Conservation (phyloP, 805 yeast species). For the Ogataea paraovalis region DNA sequence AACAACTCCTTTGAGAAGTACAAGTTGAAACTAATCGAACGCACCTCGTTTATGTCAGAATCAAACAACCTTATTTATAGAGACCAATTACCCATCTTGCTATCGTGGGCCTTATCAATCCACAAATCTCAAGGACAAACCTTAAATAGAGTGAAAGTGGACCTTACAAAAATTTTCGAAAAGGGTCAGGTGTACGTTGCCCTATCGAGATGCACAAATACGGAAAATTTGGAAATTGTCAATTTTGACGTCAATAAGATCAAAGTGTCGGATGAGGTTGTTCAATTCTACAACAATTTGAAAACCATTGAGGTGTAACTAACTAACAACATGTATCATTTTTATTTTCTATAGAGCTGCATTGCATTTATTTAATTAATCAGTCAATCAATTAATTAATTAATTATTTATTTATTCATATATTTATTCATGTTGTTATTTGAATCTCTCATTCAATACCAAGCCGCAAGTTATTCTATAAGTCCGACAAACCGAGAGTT, state of each 20-base stretch:
- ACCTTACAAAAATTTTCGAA: conserved; percentile 62
- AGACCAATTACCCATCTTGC: conserved; percentile 61
- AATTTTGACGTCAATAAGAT: conserved; percentile 61
- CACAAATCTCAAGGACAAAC: conserved; percentile 89
- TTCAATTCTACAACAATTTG: conserved; percentile 52
- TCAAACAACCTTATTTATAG: conserved; percentile 34
- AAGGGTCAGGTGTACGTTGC: conserved; percentile 86
- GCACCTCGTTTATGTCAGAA: conserved; percentile 35
- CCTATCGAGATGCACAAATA: conserved; percentile 68
- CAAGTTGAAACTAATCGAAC: conserved; percentile 28
- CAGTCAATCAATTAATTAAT: too few relatives aligned
- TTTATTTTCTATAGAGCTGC: too few relatives aligned
- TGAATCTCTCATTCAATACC: too few relatives aligned
- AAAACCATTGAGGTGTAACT: conserved; percentile 13
- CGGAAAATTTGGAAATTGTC: conserved; percentile 58
- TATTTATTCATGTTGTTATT: too few relatives aligned
- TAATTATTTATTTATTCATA: too few relatives aligned
- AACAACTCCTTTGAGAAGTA: conserved; percentile 28
- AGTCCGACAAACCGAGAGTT: too few relatives aligned
- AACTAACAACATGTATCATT: neutral
- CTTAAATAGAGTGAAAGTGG: conserved; percentile 64
- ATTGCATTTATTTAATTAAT: too few relatives aligned
- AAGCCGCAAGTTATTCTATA: too few relatives aligned
- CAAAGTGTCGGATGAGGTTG: conserved; percentile 56
- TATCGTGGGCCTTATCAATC: conserved; percentile 82